Conservation (phyloP, 768 basidiomycete genomes). For the Termitomyces sp. region DNA sequence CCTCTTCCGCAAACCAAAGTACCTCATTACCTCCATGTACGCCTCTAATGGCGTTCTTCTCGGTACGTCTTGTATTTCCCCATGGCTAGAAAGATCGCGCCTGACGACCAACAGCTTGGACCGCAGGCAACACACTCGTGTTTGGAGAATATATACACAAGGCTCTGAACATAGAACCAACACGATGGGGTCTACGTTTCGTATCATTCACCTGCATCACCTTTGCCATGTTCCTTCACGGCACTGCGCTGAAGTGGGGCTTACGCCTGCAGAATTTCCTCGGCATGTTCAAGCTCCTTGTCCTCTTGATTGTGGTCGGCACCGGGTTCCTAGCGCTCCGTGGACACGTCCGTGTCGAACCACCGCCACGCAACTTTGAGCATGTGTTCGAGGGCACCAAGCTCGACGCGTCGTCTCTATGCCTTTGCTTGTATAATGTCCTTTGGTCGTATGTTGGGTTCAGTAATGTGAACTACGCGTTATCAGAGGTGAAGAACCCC, state of each 20-base stretch:
- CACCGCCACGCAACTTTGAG: constrained; percentile 29
- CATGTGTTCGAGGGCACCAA: constrained; percentile 33
- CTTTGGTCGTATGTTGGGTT: constrained; percentile 56
- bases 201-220: constrained; percentile 31
- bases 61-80: constrained; percentile 20
- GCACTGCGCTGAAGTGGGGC: constrained; percentile 44
- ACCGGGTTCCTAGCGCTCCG: constrained; percentile 44
- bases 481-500: constrained; percentile 64
- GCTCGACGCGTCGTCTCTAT: constrained; percentile 41
- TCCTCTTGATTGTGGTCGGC: constrained; percentile 42
- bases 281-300: constrained; percentile 52
- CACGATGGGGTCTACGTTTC: constrained; percentile 23
- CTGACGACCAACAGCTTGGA: constrained; percentile 12
- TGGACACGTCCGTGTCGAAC: constrained; percentile 26
- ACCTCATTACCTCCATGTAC: constrained; percentile 55
- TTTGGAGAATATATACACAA: constrained; percentile 50
- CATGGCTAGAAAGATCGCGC: background rate
- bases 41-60: constrained; percentile 53
- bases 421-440: constrained; percentile 46
- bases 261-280: constrained; percentile 58
- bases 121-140: constrained; percentile 42
- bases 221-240: constrained; percentile 34
- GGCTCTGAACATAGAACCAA: constrained; percentile 21
- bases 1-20: constrained; percentile 54
- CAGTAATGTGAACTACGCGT: constrained; percentile 66